Conservation (phyloP, 441 rosid genomes). For the California macrophylla region DNA sequence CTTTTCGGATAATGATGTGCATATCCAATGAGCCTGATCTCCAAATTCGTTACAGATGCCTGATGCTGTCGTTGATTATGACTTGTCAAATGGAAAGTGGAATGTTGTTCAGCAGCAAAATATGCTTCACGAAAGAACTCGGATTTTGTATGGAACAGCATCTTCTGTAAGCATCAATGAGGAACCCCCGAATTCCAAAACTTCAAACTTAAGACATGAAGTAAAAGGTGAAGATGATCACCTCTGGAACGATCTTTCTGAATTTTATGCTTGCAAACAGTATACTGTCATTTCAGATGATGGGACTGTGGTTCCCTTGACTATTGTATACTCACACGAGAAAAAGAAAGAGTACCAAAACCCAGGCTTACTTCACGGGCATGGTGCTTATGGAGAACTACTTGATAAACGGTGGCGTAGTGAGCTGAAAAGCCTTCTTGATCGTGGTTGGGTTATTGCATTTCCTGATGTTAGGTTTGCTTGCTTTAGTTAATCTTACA, state of each 20-base stretch:
- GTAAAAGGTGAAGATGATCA: constrained; percentile 41
- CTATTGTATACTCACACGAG: constrained; percentile 52
- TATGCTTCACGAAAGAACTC: constrained; percentile 82
- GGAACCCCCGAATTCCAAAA: constrained; percentile 27
- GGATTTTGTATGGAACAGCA: constrained; percentile 64
- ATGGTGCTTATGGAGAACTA: constrained; percentile 90
- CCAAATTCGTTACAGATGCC: constrained; percentile 58
- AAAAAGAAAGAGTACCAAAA: constrained; percentile 34
- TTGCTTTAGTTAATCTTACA: constrained; percentile 4
- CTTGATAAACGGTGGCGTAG: constrained; percentile 85
- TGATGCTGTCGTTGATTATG: constrained; percentile 89
- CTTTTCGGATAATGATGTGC: not conserved
- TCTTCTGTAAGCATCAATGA: constrained; percentile 33
- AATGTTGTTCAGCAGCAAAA: constrained; percentile 87
- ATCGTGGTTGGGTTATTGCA: constrained; percentile 91
- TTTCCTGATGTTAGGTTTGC: constrained; percentile 92
- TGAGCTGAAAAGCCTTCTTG: constrained; percentile 94
- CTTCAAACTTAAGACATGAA: constrained; percentile 28
- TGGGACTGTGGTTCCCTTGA: constrained; percentile 72
- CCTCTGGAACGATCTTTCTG: constrained; percentile 85
- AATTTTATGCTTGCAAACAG: constrained; percentile 72
- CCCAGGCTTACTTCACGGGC: constrained; percentile 80
- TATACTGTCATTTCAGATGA: constrained; percentile 58
- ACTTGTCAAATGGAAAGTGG: constrained; percentile 72
- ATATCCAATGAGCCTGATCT: constrained; percentile 9